These are phyloP conservation scores for Paxillus rubicundulus DNA, from an alignment of 768 basidiomycete genomes.

Conservation along the genomic window DNA sequence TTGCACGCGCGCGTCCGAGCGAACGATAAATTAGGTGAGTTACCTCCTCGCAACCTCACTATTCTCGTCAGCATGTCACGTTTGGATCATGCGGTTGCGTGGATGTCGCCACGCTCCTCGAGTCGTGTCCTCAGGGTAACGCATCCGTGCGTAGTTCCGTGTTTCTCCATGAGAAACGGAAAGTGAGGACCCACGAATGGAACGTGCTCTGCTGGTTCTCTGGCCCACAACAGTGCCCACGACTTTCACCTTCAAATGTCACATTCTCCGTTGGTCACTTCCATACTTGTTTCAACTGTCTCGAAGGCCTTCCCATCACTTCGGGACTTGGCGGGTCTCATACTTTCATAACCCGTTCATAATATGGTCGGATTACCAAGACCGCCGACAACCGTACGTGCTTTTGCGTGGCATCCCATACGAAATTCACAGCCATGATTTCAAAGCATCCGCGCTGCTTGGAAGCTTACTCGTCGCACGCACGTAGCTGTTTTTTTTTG, in stretches of 20 bases:
- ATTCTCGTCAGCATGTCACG: constrained; percentile 7
- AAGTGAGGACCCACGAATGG: neutral
- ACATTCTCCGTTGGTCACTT: neutral
- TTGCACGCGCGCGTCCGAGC: constrained; percentile 6
- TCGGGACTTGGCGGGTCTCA: neutral
- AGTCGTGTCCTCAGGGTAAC: constrained; percentile 21
- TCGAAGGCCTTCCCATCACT: neutral
- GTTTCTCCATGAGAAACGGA: constrained; percentile 18
- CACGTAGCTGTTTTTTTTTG: constrained; percentile 17
- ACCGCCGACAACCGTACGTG: constrained; percentile 17
- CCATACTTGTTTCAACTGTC: neutral
- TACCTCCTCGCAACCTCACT: constrained; percentile 13
- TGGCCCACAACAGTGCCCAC: neutral
- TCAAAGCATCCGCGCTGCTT: constrained; percentile 4
- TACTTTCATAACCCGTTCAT: constrained; percentile 1
- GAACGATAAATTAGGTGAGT: constrained; percentile 18
- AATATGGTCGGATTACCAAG: neutral
- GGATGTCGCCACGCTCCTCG: constrained; percentile 5
- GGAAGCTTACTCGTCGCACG: constrained; percentile 16
- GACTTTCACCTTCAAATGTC: neutral
- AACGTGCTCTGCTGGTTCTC: neutral
- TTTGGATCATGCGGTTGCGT: constrained; percentile 24
- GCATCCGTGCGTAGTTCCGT: constrained; percentile 17
- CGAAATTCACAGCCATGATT: constrained; percentile 8
- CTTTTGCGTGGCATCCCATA: constrained; percentile 11